phyloP scores from a whole-genome alignment of 495 filamentous ascomycete species.

The Penicillium egyptiacum region DNA sequence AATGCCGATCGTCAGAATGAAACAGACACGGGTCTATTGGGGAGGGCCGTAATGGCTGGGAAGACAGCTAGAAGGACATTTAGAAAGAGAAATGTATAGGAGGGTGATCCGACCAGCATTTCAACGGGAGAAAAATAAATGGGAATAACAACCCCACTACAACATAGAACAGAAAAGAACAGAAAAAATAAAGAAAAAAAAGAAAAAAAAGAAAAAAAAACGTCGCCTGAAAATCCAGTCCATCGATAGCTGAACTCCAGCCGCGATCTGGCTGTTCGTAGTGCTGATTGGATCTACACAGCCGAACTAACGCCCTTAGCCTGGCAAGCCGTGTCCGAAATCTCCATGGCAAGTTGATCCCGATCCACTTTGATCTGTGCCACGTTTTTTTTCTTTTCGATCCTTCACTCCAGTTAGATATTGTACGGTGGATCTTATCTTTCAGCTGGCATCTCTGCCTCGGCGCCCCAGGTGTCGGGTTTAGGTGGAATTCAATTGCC shows the following conservation, averaged over 20 bases:
- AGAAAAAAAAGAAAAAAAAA: constrained; percentile 5
- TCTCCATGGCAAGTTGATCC: not conserved
- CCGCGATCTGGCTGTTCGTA: constrained; percentile 18
- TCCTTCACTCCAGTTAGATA: not conserved
- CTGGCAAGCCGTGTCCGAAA: constrained; percentile 11
- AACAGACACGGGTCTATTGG: not conserved
- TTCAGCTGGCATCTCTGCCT: constrained; percentile 33
- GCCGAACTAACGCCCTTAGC: constrained; percentile 24
- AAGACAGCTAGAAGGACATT: not conserved
- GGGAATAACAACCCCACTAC: not conserved
- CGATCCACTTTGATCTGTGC: constrained; percentile 1
- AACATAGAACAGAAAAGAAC: too few species aligned
- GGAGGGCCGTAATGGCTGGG: not conserved
- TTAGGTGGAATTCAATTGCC: constrained; percentile 8
- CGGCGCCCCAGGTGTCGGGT: constrained; percentile 25
- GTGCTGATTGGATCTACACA: constrained; percentile 24
- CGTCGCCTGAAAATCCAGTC: constrained; percentile 14
- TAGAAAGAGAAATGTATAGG: not conserved
- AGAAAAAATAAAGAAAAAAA: not conserved
- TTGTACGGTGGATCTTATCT: not conserved
- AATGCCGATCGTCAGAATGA: constrained; percentile 7
- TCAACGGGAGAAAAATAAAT: not conserved
- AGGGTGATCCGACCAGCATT: not conserved
- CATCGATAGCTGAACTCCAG: constrained; percentile 30
- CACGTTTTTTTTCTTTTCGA: not conserved